phyloP scores from a whole-genome alignment of 345 rosid genomes.

The Mallotus nudiflorus region DNA sequence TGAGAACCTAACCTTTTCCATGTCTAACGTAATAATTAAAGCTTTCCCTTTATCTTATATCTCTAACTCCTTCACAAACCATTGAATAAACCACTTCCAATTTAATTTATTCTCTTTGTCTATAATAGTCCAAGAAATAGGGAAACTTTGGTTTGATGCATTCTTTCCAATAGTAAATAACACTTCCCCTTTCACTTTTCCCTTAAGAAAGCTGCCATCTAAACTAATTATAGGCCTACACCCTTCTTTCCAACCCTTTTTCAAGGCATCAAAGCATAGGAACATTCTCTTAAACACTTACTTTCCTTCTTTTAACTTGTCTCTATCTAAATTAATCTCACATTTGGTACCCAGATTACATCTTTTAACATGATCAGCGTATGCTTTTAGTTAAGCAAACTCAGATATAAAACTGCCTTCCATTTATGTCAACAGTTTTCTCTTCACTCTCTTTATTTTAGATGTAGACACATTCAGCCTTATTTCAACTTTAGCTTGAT shows the following conservation, averaged over 20 bases:
- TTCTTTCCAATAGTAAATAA: conserved; percentile 3
- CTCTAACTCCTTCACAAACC: background rate
- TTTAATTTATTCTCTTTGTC: background rate
- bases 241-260: conserved; percentile 2
- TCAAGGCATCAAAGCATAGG: conserved; percentile 13
- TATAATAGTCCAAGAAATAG: background rate
- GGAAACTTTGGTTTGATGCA: background rate
- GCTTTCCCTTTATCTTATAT: background rate
- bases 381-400: background rate
- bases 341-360: background rate
- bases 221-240: conserved; percentile 13
- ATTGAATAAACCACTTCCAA: conserved; percentile 8
- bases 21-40: background rate
- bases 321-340: background rate
- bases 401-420: background rate
- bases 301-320: no score
- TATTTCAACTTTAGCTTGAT: no score
- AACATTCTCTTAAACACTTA: background rate
- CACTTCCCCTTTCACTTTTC: background rate
- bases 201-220: conserved; percentile 16
- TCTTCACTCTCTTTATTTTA: no score
- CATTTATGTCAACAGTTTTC: no score
- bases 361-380: background rate
- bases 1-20: conserved; percentile 16
- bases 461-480: background rate